Conservation (phyloP, 176 grass and related monocot genomes). For the Paspalum notatum region DNA sequence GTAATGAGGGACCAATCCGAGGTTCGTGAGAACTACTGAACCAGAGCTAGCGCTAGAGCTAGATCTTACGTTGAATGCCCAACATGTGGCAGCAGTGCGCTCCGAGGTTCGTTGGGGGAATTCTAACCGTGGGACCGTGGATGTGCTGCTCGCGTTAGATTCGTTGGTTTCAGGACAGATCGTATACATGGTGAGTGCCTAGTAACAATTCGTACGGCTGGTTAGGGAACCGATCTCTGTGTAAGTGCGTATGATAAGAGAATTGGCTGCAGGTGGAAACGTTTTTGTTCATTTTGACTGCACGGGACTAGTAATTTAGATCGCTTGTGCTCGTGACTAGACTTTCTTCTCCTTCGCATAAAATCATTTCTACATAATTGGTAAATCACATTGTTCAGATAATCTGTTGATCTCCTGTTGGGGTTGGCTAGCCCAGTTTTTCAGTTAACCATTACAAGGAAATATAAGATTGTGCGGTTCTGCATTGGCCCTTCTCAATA, state of each 20-base stretch:
- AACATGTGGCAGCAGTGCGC: not conserved
- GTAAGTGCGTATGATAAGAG: not conserved
- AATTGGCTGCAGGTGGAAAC: not conserved
- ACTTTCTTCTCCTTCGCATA: not conserved
- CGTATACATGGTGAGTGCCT: not conserved
- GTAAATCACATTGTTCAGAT: not conserved
- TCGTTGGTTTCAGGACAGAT: constrained; percentile 14
- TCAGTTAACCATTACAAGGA: not conserved
- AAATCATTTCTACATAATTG: constrained; percentile 3
- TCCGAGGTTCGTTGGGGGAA: not conserved
- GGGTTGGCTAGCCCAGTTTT: not conserved
- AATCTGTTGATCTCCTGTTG: constrained; percentile 15
- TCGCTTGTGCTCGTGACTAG: not conserved
- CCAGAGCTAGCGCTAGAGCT: not conserved
- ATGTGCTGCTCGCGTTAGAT: constrained; percentile 13
- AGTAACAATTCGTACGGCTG: constrained; percentile 1
- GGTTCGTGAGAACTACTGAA: not conserved
- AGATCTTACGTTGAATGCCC: not conserved
- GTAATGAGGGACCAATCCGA: constrained; percentile 8
- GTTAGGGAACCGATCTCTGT: not conserved
- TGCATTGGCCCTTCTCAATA: not conserved
- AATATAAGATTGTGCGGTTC: not conserved
- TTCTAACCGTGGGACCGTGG: not conserved
- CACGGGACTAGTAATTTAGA: not conserved
- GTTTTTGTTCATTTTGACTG: not conserved